Base-by-base conservation (phyloP, 257 asterid genomes). In the Solanum ossicruentum region DNA sequence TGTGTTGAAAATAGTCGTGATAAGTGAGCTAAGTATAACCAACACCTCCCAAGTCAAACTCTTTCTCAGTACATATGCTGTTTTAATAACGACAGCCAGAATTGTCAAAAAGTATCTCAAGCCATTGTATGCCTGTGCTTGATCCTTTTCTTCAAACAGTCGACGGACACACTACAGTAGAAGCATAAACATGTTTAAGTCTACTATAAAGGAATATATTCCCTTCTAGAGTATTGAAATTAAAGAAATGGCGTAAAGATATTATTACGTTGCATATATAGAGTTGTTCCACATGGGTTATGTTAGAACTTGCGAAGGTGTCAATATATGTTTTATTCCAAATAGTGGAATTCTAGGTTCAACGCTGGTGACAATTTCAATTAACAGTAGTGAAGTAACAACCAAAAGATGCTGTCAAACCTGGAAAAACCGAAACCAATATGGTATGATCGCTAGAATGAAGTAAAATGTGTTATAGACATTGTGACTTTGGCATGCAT, bases 351-450 rank as follows among this genome's bases (percentile, higher is more conserved):
- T 57, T 57, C 26, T 57, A 18, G 12, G 63, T 20, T 20, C 63
- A 57, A 57, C 20, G 26, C 26, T 57, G 63, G 20, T 57, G 63
- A 57, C 20, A 57, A 57, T 20, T 57, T 57, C 63, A 57, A 12
- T 58, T 56, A 58, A 77, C 21, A 28, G 79, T 47, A 32, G 56
- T 26, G n/a, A 47, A 56, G 11, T 83, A 63, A 83, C 20, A 66
- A 65, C 41, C 43, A 65, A 39, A 85, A 60, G 57, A 18, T 51
- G 36, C 28, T 15, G 47, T 63, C 66, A 88, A 52, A 95, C 98
- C 98, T 93, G 98, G 81, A 93, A 93, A 89, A 92, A 92, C 72
- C 97, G 98, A 75, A 93, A 88, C 98, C 98, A 95, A 83, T 89
- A 93, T 47, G 98, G 98, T 86, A 93, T 57, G 84, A 92, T 92